phyloP scores from a whole-genome alignment of 805 yeast species.

The Sugiyamaella smithiae region DNA sequence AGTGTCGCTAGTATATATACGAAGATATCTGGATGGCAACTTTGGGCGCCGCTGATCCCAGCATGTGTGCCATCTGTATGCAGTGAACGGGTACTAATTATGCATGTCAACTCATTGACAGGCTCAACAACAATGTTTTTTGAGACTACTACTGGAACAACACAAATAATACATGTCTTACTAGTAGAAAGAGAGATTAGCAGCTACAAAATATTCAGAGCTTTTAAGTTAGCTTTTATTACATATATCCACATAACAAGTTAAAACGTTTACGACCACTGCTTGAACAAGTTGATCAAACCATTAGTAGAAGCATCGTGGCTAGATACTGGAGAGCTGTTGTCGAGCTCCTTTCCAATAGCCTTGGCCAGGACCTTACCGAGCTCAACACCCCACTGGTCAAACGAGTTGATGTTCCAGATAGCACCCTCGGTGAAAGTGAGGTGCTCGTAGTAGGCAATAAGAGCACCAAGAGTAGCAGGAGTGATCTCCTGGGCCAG shows the following conservation, averaged over 20 bases:
- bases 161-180: too few species aligned
- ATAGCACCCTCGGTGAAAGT: conserved; percentile 98
- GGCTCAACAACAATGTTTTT: too few species aligned
- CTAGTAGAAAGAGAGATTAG: too few species aligned
- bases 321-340: conserved; percentile 48
- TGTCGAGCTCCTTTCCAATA: conserved; percentile 84
- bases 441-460: conserved; percentile 96
- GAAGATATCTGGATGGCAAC: conserved; percentile 1
- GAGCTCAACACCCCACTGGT: conserved; percentile 99
- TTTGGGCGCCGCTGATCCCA: background rate
- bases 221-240: too few species aligned
- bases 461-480: conserved; percentile 91
- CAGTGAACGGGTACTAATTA: too few species aligned
- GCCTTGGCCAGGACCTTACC: conserved; percentile 97
- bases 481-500: conserved; percentile 95
- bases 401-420: conserved; percentile 99
- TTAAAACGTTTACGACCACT: too few species aligned
- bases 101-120: too few species aligned
- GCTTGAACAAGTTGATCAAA: conserved; percentile 91
- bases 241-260: too few species aligned
- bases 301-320: conserved; percentile 93
- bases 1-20: too few species aligned
- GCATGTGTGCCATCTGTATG: background rate
- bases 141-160: too few species aligned
- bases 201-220: too few species aligned